Evolutionary conservation across 495 filamentous ascomycete species (phyloP).

Genomic region (Aspergillus carlsbadensis): DNA sequence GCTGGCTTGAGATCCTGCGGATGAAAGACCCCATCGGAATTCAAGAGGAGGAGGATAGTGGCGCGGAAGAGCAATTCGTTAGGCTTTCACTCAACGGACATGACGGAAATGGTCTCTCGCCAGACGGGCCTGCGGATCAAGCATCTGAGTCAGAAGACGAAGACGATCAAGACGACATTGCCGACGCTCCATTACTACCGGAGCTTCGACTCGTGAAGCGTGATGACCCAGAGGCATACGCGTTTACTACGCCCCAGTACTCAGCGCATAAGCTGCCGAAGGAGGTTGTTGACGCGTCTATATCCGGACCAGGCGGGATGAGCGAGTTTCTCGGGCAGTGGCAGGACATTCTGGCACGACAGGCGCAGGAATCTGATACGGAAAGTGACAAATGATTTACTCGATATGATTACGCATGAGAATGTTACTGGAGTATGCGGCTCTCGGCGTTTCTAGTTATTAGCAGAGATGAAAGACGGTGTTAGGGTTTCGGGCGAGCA

Average conservation of each 20-base stretch:
- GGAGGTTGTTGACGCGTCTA: conserved; percentile 89
- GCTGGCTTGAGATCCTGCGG: conserved; percentile 81
- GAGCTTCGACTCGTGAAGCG: conserved; percentile 80
- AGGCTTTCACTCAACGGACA: conserved; percentile 38
- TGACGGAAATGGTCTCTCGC: conserved; percentile 9
- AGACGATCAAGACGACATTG: conserved; percentile 44
- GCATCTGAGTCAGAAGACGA: conserved; percentile 26
- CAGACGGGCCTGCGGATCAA: conserved; percentile 22
- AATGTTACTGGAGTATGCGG: neutral
- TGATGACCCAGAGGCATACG: conserved; percentile 83
- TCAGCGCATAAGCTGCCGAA: conserved; percentile 93
- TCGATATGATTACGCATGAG: neutral
- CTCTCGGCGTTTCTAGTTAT: neutral
- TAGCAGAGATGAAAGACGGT: neutral
- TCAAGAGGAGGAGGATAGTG: conserved; percentile 29
- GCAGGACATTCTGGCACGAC: conserved; percentile 70
- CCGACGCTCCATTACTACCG: conserved; percentile 60
- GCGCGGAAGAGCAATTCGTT: conserved; percentile 35
- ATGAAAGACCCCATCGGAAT: conserved; percentile 56
- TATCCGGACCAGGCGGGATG: conserved; percentile 64
- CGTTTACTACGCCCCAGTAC: conserved; percentile 81
- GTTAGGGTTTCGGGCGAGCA: neutral
- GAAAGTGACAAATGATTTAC: conserved; percentile 36
- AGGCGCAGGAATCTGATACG: conserved; percentile 49
- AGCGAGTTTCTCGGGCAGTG: conserved; percentile 85